Evolutionary conservation across 352 stramenopile genomes (phyloP).

Genomic region (Phytopythium sindhum): DNA sequence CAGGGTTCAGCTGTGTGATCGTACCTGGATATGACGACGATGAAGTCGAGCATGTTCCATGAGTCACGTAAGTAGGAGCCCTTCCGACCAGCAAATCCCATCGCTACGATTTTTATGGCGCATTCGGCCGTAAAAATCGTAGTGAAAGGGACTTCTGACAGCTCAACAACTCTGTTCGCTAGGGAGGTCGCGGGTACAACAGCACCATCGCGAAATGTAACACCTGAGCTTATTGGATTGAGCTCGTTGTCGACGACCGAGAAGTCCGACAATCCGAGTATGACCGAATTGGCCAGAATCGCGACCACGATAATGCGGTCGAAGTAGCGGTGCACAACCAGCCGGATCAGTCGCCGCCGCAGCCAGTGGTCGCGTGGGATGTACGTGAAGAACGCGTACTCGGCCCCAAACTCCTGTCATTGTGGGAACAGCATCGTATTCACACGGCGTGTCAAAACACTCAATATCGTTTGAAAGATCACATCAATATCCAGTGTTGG

Average conservation of each 20-base stretch:
- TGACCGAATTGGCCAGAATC: conserved; percentile 85
- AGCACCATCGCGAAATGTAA: conserved; percentile 28
- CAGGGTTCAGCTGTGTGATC: not conserved
- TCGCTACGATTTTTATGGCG: conserved; percentile 89
- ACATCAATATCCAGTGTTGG: not conserved
- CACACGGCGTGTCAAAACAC: not conserved
- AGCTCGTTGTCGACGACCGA: conserved; percentile 57
- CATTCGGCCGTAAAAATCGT: conserved; percentile 86
- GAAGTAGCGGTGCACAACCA: conserved; percentile 65
- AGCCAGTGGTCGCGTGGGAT: conserved; percentile 46
- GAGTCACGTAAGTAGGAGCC: conserved; percentile 79
- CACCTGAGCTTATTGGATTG: conserved; percentile 54
- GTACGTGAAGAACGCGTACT: conserved; percentile 38
- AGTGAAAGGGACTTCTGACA: conserved; percentile 85
- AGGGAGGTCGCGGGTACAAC: conserved; percentile 41
- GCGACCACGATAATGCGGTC: conserved; percentile 84
- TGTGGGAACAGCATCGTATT: not conserved
- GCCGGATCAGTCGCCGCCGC: conserved; percentile 40
- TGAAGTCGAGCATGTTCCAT: conserved; percentile 93
- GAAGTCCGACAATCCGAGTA: conserved; percentile 86
- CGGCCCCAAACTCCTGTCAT: conserved; percentile 37
- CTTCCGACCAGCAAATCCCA: conserved; percentile 62
- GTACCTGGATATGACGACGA: conserved; percentile 87
- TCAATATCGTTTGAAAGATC: not conserved
- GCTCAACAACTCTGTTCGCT: conserved; percentile 57